Conservation (phyloP, 2,329 filamentous ascomycete species). For the Cladosporium oxysporum region DNA sequence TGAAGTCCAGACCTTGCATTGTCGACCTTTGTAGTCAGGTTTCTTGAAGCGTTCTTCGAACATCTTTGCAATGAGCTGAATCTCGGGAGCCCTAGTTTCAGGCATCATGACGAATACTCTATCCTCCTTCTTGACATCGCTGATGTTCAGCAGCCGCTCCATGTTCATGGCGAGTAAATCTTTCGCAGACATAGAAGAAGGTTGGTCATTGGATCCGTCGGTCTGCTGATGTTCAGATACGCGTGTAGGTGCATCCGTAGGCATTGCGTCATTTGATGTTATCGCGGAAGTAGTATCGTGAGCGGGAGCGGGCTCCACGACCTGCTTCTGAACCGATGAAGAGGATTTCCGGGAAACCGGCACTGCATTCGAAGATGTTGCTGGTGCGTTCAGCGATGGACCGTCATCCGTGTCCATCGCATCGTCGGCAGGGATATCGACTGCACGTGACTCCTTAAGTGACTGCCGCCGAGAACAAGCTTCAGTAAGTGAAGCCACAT, state of each 20-base stretch:
- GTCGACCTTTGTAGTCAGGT: conserved; percentile 9
- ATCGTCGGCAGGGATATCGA: background rate
- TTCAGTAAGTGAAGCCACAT: background rate
- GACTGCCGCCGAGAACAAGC: no score
- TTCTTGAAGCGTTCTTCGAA: conserved; percentile 23
- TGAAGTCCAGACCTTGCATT: conserved; percentile 31
- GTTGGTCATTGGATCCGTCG: background rate
- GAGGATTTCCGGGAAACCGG: background rate
- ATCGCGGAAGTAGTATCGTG: background rate
- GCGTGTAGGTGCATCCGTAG: background rate
- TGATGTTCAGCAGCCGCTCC: conserved; percentile 17
- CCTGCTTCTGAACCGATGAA: background rate
- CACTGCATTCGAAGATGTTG: background rate
- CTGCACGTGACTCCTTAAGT: background rate
- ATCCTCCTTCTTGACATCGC: conserved; percentile 16
- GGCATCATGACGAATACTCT: conserved; percentile 35
- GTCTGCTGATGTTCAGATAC: background rate
- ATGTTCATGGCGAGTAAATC: background rate
- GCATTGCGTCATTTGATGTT: background rate
- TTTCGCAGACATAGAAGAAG: background rate
- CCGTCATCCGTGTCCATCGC: background rate
- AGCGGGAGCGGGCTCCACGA: background rate
- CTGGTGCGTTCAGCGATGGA: background rate
- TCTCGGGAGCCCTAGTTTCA: conserved; percentile 23
- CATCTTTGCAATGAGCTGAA: conserved; percentile 25